These are phyloP conservation scores for Fusarium piperis DNA, from an alignment of 2,329 filamentous ascomycete genomes.

Conservation along the genomic window DNA sequence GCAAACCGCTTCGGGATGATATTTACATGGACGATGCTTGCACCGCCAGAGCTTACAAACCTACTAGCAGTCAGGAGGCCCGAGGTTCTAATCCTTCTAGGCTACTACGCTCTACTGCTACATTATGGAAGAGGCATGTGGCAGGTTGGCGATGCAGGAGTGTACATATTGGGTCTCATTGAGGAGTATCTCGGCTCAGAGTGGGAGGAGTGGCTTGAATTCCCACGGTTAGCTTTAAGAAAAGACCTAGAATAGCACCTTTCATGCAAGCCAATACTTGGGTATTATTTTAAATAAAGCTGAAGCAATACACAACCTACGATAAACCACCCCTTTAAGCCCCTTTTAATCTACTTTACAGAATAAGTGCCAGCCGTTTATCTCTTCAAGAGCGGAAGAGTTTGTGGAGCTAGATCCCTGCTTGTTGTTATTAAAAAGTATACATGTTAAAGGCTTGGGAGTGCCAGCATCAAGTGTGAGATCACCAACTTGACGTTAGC, in stretches of 20 bases:
- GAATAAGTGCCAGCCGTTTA: too few relatives aligned
- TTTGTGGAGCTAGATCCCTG: too few relatives aligned
- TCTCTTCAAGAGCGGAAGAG: too few relatives aligned
- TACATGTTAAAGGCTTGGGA: too few relatives aligned
- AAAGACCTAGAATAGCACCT: neutral
- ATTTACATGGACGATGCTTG: conserved; percentile 28
- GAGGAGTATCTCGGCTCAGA: conserved; percentile 2
- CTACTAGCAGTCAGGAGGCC: neutral
- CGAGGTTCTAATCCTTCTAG: conserved; percentile 2
- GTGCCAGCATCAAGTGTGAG: too few relatives aligned
- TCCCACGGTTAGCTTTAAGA: neutral
- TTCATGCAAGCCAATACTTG: neutral
- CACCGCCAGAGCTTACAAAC: neutral
- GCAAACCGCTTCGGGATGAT: conserved; percentile 14
- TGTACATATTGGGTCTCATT: conserved; percentile 12
- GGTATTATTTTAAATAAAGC: too few relatives aligned
- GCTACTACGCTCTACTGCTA: conserved; percentile 20
- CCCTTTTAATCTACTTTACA: too few relatives aligned
- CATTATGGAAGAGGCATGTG: conserved; percentile 18
- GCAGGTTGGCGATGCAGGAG: conserved; percentile 17
- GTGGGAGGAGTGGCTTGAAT: conserved; percentile 19
- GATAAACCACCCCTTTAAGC: too few relatives aligned
- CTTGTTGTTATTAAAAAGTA: too few relatives aligned
- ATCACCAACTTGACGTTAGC: too few relatives aligned
- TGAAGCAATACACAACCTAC: too few relatives aligned